Conservation (phyloP, 2,329 filamentous ascomycete species). For the Aspergillus persii region DNA sequence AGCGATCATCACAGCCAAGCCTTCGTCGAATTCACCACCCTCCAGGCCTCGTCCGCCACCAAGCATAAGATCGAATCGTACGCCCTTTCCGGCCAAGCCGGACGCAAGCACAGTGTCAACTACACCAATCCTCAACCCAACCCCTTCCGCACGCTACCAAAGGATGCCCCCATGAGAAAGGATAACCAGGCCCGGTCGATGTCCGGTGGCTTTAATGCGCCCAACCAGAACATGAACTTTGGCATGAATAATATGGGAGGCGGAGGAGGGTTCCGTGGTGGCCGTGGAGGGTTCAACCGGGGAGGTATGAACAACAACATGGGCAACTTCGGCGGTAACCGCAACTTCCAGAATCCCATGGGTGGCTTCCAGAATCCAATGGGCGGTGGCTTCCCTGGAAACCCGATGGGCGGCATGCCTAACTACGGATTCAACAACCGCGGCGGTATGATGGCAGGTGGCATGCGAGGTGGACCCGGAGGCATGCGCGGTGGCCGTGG, state of each 20-base stretch:
- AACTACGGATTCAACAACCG: slow-evolving; percentile 51
- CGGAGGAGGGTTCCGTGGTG: slow-evolving; percentile 55
- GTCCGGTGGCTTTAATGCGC: slow-evolving; percentile 47
- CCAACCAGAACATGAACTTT: slow-evolving; percentile 42
- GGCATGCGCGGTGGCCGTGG: slow-evolving; percentile 60
- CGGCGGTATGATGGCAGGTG: slow-evolving; percentile 54
- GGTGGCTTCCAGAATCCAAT: slow-evolving; percentile 49
- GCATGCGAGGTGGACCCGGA: slow-evolving; percentile 55
- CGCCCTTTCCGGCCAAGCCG: slow-evolving; percentile 53
- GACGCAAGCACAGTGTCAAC: slow-evolving; percentile 66
- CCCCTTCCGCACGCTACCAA: slow-evolving; percentile 86
- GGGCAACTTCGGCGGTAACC: slow-evolving; percentile 49
- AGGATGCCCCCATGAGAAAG: slow-evolving; percentile 76
- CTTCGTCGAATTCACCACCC: slow-evolving; percentile 79
- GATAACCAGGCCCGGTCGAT: slow-evolving; percentile 53
- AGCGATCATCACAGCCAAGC: slow-evolving; percentile 55
- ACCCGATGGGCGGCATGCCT: slow-evolving; percentile 52
- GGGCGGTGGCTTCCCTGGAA: slow-evolving; percentile 41
- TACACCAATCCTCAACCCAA: slow-evolving; percentile 78
- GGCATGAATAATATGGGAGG: slow-evolving; percentile 45
- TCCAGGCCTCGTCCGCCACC: slow-evolving; percentile 79
- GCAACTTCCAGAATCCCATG: slow-evolving; percentile 48
- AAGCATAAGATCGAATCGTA: slow-evolving; percentile 77
- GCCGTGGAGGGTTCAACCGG: slow-evolving; percentile 44
- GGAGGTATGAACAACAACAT: slow-evolving; percentile 41